These are phyloP conservation scores for Suillus weaverae DNA, from an alignment of 768 basidiomycete species.

Conservation along the genomic window DNA sequence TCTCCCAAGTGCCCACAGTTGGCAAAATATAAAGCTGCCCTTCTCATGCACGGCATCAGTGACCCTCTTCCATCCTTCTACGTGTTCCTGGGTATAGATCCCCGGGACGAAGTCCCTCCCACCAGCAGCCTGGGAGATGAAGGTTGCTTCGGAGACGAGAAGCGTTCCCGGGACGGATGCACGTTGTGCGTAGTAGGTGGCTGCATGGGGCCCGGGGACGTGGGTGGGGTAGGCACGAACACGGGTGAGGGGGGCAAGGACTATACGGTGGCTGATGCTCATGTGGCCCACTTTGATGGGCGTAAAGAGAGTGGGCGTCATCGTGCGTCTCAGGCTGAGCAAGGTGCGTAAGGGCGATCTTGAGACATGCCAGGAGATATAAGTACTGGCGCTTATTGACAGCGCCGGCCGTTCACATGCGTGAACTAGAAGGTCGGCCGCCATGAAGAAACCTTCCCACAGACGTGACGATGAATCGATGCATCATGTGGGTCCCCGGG, in stretches of 20 bases:
- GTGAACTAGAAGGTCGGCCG: no score
- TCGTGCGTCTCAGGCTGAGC: neutral
- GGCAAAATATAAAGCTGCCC: conserved; percentile 42
- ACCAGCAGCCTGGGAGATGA: conserved; percentile 33
- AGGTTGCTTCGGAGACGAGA: conserved; percentile 47
- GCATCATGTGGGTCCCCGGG: no score
- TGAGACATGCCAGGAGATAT: no score
- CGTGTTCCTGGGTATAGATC: conserved; percentile 50
- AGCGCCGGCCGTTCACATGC: no score
- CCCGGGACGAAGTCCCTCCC: conserved; percentile 43
- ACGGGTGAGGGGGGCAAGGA: conserved; percentile 39
- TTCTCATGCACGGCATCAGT: conserved; percentile 45
- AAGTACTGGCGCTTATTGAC: neutral
- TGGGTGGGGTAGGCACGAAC: conserved; percentile 25
- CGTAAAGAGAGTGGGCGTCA: conserved; percentile 25
- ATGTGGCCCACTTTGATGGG: conserved; percentile 33
- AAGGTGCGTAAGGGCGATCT: neutral
- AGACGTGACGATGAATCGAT: no score
- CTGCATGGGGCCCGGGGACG: conserved; percentile 32
- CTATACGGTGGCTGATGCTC: conserved; percentile 36
- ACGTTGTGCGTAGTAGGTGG: conserved; percentile 40
- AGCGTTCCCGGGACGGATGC: conserved; percentile 40
- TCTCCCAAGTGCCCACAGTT: conserved; percentile 54
- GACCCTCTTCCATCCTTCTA: conserved; percentile 53
- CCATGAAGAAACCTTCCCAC: no score